Base-by-base conservation (phyloP, 768 basidiomycete species). In the Boletus patriciae region DNA sequence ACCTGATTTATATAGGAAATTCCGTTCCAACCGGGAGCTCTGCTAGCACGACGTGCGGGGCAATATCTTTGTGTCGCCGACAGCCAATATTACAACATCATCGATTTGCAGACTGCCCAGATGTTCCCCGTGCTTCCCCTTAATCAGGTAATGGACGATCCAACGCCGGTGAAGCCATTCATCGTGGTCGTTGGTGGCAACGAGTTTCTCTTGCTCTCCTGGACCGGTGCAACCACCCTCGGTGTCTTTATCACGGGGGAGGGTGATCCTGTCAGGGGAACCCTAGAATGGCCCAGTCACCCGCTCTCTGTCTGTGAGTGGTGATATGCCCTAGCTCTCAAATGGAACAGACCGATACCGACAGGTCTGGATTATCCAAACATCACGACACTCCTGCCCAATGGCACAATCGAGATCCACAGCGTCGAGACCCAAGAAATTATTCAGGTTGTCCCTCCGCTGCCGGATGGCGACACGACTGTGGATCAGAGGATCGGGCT, bases 211-310 rank as follows among this genome's bases (percentile, higher is more conserved):
- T 79, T 97, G 21, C 77, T 92, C 16, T 90, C 90, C 3, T 94
- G 88, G 83, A 94, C 87, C 1, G 95, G 92, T 15, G 74, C 78
- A 4, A 84, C 81, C 50, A 90, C 91, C 0, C 76, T 98, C 40
- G 95, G 95, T 0, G 75, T 98, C 11, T 98, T 98, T 63, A 79
- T 98, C 61, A 92, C 83, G 15, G 83, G 85, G 0, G 82, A 84
- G 3, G 94, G 93, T 0, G 94, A 96, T 70, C 93, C 95, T 6
- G 87, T 93, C 9, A 81, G 94, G 45, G 94, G 94, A 3, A 95
- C 94, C 2, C 74, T 97, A 43, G 83, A 92, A 67, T 97, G 93
- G 92, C 80, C 84, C 3, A 81, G 77, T 48, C 86, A 95, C 76
- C 92, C 94, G 0, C 74, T 84, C 23, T 81, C 85, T 19, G 75